These are phyloP conservation scores for Bruguiera hainesii DNA, from an alignment of 441 rosid species.

Conservation along the genomic window DNA sequence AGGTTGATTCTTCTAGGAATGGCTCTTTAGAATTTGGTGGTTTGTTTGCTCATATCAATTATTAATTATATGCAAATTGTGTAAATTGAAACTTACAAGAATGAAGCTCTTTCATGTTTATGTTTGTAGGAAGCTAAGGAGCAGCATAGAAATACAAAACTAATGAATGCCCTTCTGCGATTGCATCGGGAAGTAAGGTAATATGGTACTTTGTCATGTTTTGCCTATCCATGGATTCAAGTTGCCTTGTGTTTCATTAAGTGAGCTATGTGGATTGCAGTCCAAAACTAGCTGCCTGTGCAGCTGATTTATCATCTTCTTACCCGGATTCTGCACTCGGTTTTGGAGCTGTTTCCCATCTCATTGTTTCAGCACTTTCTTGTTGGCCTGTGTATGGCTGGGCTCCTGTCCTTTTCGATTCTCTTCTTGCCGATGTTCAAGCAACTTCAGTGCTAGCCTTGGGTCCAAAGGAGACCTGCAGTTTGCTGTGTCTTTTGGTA, in stretches of 20 bases:
- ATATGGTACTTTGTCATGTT: slow-evolving; percentile 14
- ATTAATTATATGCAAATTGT: slow-evolving; percentile 2
- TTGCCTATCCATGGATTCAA: slow-evolving; percentile 14
- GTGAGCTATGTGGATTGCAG: slow-evolving; percentile 41
- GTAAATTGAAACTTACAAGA: slow-evolving; percentile 8
- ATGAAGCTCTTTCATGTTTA: slow-evolving; percentile 17
- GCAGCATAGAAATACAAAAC: slow-evolving; percentile 88
- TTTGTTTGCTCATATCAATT: neutral
- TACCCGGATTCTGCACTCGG: slow-evolving; percentile 93
- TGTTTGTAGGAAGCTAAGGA: slow-evolving; percentile 74
- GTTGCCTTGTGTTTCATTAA: slow-evolving; percentile 17
- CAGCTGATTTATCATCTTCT: slow-evolving; percentile 84
- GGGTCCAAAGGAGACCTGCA: slow-evolving; percentile 99
- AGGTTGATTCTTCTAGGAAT: neutral
- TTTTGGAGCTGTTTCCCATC: slow-evolving; percentile 96
- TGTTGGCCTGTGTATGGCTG: slow-evolving; percentile 97
- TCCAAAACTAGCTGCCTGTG: slow-evolving; percentile 93
- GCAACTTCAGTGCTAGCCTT: slow-evolving; percentile 63
- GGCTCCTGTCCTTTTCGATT: slow-evolving; percentile 93
- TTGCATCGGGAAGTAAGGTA: slow-evolving; percentile 97
- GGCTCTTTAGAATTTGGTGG: neutral
- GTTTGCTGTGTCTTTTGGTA: slow-evolving; percentile 92
- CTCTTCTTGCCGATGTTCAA: slow-evolving; percentile 77
- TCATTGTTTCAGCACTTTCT: slow-evolving; percentile 83
- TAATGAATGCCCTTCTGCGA: slow-evolving; percentile 87